Evolutionary conservation across 202 grass and related monocot genomes (phyloP).

Genomic region (Musa balbisiana): DNA sequence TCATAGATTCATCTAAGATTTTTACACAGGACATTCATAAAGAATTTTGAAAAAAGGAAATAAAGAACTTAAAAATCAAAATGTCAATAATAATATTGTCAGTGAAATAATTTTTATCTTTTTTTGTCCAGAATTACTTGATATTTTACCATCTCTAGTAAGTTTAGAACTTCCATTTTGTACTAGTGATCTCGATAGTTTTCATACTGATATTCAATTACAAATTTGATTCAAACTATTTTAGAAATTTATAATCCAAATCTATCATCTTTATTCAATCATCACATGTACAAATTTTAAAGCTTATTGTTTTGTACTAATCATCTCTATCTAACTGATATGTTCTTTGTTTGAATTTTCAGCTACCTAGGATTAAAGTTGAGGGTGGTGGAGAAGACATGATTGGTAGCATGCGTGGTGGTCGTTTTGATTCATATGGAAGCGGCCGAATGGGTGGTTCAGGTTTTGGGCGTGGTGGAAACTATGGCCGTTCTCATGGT

Average conservation of each 20-base stretch:
- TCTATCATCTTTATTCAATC: not conserved
- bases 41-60: too few relatives aligned
- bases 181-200: too few relatives aligned
- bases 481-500: slow-evolving; percentile 4
- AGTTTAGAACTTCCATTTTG: too few relatives aligned
- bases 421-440: slow-evolving; percentile 11
- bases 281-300: not conserved
- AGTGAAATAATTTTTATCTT: too few relatives aligned
- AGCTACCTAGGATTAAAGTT: slow-evolving; percentile 12
- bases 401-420: not conserved
- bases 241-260: not conserved
- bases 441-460: slow-evolving; percentile 12
- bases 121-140: too few relatives aligned
- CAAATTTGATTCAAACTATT: not conserved
- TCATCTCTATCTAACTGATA: too few relatives aligned
- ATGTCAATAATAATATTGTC: too few relatives aligned
- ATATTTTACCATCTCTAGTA: too few relatives aligned
- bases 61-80: too few relatives aligned
- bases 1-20: too few relatives aligned
- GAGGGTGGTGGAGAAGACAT: not conserved
- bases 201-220: too few relatives aligned
- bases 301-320: not conserved
- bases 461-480: slow-evolving; percentile 14
- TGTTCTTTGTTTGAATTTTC: not conserved
- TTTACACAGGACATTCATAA: too few relatives aligned